Conservation (phyloP, 2,329 filamentous ascomycete genomes). For the Colletotrichum filicis region DNA sequence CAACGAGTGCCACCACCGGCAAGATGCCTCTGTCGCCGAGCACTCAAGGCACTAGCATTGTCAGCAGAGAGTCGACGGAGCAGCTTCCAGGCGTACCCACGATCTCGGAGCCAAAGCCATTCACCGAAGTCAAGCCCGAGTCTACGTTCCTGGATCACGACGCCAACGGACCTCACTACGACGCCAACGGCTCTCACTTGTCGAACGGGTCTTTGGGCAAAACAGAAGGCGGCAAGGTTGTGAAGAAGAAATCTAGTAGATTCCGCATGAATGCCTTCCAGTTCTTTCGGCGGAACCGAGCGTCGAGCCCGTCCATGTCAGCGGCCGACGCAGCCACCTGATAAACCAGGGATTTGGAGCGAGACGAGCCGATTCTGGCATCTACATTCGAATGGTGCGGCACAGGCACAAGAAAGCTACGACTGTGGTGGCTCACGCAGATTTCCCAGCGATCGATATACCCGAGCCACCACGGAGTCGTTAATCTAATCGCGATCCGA, state of each 20-base stretch:
- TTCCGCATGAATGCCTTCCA: constrained; percentile 72
- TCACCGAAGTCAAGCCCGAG: constrained; percentile 29
- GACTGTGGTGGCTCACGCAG: constrained; percentile 11
- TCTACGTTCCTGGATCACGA: constrained; percentile 26
- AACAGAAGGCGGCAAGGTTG: constrained; percentile 56
- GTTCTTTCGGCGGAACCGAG: constrained; percentile 64
- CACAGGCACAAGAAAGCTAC: not conserved
- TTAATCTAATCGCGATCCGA: constrained; percentile 24
- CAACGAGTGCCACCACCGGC: constrained; percentile 71
- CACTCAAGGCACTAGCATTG: constrained; percentile 73
- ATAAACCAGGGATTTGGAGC: not conserved
- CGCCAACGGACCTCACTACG: constrained; percentile 36
- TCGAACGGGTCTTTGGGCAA: constrained; percentile 57
- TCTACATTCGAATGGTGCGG: not conserved
- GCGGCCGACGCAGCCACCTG: constrained; percentile 43
- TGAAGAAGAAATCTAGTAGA: constrained; percentile 72
- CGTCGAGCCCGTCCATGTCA: constrained; percentile 47
- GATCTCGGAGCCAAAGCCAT: constrained; percentile 51
- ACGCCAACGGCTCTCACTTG: constrained; percentile 38
- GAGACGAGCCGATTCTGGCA: not conserved
- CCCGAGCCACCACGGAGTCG: constrained; percentile 14
- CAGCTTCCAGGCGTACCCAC: constrained; percentile 57
- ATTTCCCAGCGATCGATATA: constrained; percentile 28
- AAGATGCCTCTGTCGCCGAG: constrained; percentile 74
- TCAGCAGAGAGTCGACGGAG: constrained; percentile 69